Conservation (phyloP, 257 asterid genomes). For the Fraxinus quadrangulata region DNA sequence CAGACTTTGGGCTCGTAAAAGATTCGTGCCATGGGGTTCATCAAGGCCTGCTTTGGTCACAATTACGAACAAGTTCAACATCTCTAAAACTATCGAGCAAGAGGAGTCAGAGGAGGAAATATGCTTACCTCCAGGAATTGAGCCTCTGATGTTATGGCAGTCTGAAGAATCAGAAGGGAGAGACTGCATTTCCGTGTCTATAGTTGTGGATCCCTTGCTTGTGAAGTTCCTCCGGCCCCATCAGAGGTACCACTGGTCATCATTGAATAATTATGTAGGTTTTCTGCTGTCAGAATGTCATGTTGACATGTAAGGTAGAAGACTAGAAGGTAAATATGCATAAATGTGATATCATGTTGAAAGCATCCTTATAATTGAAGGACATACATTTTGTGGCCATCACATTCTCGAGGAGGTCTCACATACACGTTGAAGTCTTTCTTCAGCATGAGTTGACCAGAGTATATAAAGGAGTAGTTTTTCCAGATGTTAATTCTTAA, state of each 20-base stretch:
- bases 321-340: not conserved
- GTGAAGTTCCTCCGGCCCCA: constrained; percentile 95
- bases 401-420: constrained; percentile 17
- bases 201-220: constrained; percentile 77
- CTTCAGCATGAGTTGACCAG: constrained; percentile 12
- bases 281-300: constrained; percentile 18
- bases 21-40: constrained; percentile 98
- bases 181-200: constrained; percentile 38
- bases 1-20: constrained; percentile 86
- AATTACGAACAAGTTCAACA: constrained; percentile 56
- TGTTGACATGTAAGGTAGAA: constrained; percentile 1
- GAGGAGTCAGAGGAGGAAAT: constrained; percentile 51
- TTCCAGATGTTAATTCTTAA: constrained; percentile 15
- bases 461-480: constrained; percentile 9
- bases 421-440: constrained; percentile 9
- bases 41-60: constrained; percentile 61
- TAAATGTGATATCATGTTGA: not conserved
- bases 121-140: constrained; percentile 78
- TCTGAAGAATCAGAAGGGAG: constrained; percentile 53
- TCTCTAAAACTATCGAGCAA: constrained; percentile 42
- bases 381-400: constrained; percentile 12
- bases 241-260: constrained; percentile 62
- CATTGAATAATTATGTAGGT: constrained; percentile 17
- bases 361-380: constrained; percentile 17
- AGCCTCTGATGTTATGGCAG: constrained; percentile 90